phyloP scores from a whole-genome alignment of 257 asterid genomes.

The Cruciata laevipes region DNA sequence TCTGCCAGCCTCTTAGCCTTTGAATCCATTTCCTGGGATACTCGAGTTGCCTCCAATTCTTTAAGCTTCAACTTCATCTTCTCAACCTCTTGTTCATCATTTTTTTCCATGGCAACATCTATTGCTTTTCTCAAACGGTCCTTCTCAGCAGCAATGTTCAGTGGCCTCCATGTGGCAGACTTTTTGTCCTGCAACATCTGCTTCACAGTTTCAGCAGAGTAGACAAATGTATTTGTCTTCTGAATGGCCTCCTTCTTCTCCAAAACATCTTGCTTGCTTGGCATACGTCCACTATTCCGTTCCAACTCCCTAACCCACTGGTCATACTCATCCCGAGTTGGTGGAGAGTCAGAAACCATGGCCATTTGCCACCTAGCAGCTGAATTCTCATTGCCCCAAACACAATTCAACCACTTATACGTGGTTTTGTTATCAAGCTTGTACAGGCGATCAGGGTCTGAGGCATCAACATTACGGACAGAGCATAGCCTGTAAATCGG shows the following conservation, averaged over 20 bases:
- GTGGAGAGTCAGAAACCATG: conserved; percentile 84
- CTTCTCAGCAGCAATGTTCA: conserved; percentile 89
- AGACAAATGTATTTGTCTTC: conserved; percentile 74
- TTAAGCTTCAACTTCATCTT: conserved; percentile 59
- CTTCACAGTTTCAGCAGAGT: conserved; percentile 90
- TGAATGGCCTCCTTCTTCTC: conserved; percentile 80
- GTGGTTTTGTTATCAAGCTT: conserved; percentile 92
- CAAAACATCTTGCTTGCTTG: conserved; percentile 66
- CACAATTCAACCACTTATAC: conserved; percentile 66
- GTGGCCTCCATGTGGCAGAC: conserved; percentile 89
- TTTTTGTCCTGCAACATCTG: conserved; percentile 95
- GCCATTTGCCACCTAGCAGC: conserved; percentile 99
- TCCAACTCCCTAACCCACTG: conserved; percentile 96
- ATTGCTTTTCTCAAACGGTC: conserved; percentile 76
- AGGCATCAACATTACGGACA: conserved; percentile 73
- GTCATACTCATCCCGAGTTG: conserved; percentile 69
- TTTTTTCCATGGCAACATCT: conserved; percentile 76
- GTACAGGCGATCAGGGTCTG: conserved; percentile 73
- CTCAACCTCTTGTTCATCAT: conserved; percentile 65
- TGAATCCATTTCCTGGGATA: conserved; percentile 46
- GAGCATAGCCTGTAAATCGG: conserved; percentile 81
- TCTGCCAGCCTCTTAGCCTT: conserved; percentile 83
- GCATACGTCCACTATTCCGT: conserved; percentile 78
- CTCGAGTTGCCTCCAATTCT: conserved; percentile 68
- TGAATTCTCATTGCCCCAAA: conserved; percentile 92